Percentiles rank a stretch among this genome's conserved stretches.
These are phyloP conservation scores for Komagataella phaffii DNA, from an alignment of 805 yeast genomes.

Conservation along the genomic window DNA sequence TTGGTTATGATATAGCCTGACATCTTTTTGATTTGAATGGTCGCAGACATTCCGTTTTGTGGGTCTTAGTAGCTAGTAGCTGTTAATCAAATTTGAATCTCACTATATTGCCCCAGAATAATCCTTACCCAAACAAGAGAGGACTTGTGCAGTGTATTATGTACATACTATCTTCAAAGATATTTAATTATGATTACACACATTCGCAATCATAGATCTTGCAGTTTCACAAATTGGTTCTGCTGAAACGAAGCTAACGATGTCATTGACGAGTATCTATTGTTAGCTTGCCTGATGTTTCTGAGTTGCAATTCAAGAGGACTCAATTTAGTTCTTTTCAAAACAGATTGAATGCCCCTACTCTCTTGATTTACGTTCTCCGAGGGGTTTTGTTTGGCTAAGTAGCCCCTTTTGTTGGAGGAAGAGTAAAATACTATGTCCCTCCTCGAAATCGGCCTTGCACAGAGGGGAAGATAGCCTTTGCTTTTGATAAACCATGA, in stretches of 20 bases:
- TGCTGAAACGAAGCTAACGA: neutral
- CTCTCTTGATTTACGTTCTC: neutral
- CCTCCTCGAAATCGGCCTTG: slow-evolving; percentile 76
- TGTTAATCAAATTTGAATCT: too few species aligned
- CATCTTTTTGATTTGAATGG: too few species aligned
- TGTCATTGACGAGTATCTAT: neutral
- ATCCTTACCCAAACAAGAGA: too few species aligned
- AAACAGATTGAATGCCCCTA: neutral
- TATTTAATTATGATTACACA: too few species aligned
- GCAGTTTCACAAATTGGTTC: neutral
- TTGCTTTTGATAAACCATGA: slow-evolving; percentile 50
- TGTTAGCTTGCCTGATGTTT: neutral
- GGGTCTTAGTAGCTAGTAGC: too few species aligned
- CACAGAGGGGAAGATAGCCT: slow-evolving; percentile 72
- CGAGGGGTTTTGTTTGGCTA: slow-evolving; percentile 19
- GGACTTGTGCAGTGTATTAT: too few species aligned
- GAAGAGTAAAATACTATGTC: slow-evolving; percentile 69
- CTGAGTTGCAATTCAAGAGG: neutral
- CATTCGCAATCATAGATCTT: neutral
- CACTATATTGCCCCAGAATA: too few species aligned
- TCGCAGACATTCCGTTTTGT: too few species aligned
- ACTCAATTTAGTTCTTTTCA: neutral
- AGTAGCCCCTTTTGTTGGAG: slow-evolving; percentile 63
- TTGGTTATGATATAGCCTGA: too few species aligned
- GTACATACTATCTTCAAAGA: neutral